Base-by-base conservation (phyloP, 2,329 filamentous ascomycete species). In the Pseudocercospora eumusae region DNA sequence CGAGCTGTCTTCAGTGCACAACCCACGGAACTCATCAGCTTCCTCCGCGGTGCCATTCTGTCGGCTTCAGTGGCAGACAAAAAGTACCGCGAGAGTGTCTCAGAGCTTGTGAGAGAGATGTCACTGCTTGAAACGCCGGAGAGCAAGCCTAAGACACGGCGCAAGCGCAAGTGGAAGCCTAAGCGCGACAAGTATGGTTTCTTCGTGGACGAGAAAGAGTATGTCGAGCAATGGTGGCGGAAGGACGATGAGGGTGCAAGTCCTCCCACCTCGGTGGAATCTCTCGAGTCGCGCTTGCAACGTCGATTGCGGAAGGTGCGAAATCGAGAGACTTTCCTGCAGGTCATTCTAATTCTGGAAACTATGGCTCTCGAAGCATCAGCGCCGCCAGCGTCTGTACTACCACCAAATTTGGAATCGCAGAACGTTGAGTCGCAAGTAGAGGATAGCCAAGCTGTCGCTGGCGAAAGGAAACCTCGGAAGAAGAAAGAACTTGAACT, bases 271-370 rank as follows among this genome's bases (percentile, higher is more conserved):
- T 66, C 68, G 13, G 79, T 84, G 21, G 83, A 86, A 57, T 75
- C 76, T 11, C 70, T 71, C 42, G 71, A 75, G 9, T 61, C 56
- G 18, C 82, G 86, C 31, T 79, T 86, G 58, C 88, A 84, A 70
- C 82, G 84, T 20, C 84, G 88, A 11, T 78, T 88, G n/a, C 83
- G 86, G 2, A 82, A 86, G 57, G 76, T 93, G 42, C 84, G 90
- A 45, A 87, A 88, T 23, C 83, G 91, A 62, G 91, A 95, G 77
- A 92, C 90, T 0, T 88, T 93, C 69, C 78, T 93, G 42, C 91
- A 95, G 73, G 86, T 93, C 76, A 91, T 93, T 59, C 74, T 95
- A 31, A 87, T 92, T 56, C 80, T 95, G 5, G 91, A 95, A 71
- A 86, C 92, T 15, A 77, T 93, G 21, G 88, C 90, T 1, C 77